Evolutionary conservation across 805 yeast genomes (phyloP), one percentile per base, ranked within the genome.

Genomic region (Kuraishia cidri): DNA sequence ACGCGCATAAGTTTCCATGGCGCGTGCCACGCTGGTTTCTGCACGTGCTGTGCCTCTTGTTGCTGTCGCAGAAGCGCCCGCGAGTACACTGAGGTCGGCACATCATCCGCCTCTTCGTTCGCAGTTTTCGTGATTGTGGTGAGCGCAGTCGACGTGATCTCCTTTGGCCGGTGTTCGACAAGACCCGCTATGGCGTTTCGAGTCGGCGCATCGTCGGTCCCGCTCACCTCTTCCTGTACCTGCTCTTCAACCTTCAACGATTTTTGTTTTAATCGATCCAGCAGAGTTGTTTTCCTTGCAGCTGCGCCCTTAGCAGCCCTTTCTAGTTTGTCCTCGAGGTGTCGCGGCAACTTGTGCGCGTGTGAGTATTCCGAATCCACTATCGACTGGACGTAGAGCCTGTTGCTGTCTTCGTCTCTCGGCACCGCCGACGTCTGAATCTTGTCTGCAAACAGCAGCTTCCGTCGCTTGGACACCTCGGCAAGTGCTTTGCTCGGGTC

Each of bases 1-100:
- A 90, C 86, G 36, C 80, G 64, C 48, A 64, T 66, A 5, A 84
- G 64, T 43, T 73, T 72, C 95, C 95, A 86, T 3, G 76, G 72
- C 2, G 73, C 70, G 47, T 74, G 84, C 69, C 58, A 52, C 17
- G 45, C 49, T 3, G 59, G 55, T 29, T 39, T 43, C 44, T 0
- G 64, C 12, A 31, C 5, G 31, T 9, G 23, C n/a, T 7, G 13
- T 17, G 9, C 9, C 15, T 24, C 27, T 13, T 24, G 27, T 24
- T 24, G 27, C 27, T 24, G 12, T n/a, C 11, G 27, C 13, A n/a
- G 9, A 8, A 24, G 27, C 12, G 27, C 27, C 7, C 27, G 27
- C 12, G 27, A 24, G 13, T 21, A 21, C 24, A 21, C 24, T 11
- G 11, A 21, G 10, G 24, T 11, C 10, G 24, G 8, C 24, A 21